These are phyloP conservation scores for Cryptomeria japonica DNA, from an alignment of 75 land plant genomes.

Conservation along the genomic window DNA sequence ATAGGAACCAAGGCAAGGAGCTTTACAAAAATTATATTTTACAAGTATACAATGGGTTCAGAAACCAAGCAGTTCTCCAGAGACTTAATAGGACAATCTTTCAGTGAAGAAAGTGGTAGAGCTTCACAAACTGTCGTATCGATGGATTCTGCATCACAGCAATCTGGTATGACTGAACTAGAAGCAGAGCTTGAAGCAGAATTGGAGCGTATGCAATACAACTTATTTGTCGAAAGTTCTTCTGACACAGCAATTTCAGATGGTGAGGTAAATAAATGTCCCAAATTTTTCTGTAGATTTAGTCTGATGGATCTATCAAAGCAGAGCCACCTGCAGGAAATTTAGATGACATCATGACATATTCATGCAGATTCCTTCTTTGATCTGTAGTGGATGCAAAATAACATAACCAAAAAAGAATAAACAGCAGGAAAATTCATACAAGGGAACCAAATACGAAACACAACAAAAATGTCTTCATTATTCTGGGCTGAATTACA, in stretches of 20 bases:
- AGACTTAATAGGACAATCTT: neutral
- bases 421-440: no score
- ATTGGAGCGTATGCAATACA: slow-evolving; percentile 8
- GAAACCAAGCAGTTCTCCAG: neutral
- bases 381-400: no score
- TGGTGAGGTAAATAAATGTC: neutral
- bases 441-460: no score
- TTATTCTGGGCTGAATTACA: no score
- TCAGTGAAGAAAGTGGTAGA: slow-evolving; percentile 1
- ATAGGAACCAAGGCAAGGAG: neutral
- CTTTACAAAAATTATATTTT: neutral
- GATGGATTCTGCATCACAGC: slow-evolving; percentile 1
- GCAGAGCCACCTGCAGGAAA: neutral
- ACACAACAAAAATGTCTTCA: no score
- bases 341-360: neutral
- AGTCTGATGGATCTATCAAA: neutral
- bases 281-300: neutral
- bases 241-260: neutral
- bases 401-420: no score
- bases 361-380: neutral
- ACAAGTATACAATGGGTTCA: neutral
- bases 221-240: slow-evolving; percentile 6
- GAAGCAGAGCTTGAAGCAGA: slow-evolving; percentile 14
- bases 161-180: slow-evolving; percentile 7
- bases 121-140: neutral